Base-by-base conservation (phyloP, 352 stramenopile species). In the Phytopythium kandeliae region DNA sequence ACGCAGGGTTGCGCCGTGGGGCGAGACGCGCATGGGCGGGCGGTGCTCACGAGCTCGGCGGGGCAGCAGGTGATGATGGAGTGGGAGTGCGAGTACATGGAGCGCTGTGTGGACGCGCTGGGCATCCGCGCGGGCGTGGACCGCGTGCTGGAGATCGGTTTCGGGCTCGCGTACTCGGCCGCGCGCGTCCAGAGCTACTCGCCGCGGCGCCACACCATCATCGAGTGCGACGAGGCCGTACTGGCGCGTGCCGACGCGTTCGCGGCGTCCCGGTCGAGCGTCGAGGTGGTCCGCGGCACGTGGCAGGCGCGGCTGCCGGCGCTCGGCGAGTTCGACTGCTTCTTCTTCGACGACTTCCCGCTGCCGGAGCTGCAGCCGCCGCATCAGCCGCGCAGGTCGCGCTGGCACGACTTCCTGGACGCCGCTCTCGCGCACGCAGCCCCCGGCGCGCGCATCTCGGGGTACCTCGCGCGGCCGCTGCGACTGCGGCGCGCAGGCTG, bases 21-120 rank as follows among this genome's bases (percentile, higher is more conserved):
- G 3, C 24, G 57, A 19, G 82, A 92, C 48, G 71, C 53, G 38
- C 28, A 69, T 25, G 75, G 73, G 2, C 30, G 72, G 11, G 58
- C 66, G 26, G 60, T 86, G 31, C 63, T 92, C 31, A 74, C 67
- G 65, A 92, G 78, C 68, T 87, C 78, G n/a, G 57, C 49, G 21
- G 69, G 78, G 4, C 76, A 92, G 65, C 80, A 92, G 61, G 84
- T 96, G 17, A 96, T 96, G 84, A 96, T 96, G 86, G 68, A 79
- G 48, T 96, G 86, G 86, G 86, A 96, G 57, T 64, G 61, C 43
- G 28, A 69, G 21, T 96, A 95, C 69, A 95, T 96, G 86, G 62
- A 81, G 43, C 31, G 45, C 36, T 89, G 82, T 19, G 85, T 86
- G 36, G 74, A 86, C 15, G 78, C 73, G 17, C 58, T 96, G 38